Base-by-base conservation (phyloP, 371 early-diverging fungal genomes). In the Zychaea mexicana region DNA sequence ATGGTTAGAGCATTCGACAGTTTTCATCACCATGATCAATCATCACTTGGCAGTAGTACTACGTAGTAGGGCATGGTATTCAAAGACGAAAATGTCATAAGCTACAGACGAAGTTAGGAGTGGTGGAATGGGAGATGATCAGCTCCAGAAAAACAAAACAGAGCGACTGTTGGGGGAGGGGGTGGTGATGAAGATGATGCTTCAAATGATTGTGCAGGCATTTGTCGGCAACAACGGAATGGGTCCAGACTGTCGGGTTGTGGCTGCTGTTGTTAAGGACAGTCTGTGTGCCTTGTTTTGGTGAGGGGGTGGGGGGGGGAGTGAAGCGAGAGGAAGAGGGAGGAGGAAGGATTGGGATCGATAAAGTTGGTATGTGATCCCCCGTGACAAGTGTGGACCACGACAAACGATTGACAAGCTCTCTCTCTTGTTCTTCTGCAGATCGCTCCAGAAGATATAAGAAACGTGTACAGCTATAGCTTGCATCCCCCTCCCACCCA, bases 241-340 rank as follows among this genome's bases (percentile, higher is more conserved):
- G n/a, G 49, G 49, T 49, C 49, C 49, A 49, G 49, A 49, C 49
- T 49, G 49, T 24, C 49, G 49, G 49, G 49, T 49, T n/a, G n/a
- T n/a, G n/a, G n/a, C n/a, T 9, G 10, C 5, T 22, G 10, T 12
- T 17, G n/a, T 4, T 49, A 49, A n/a, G n/a, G n/a, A 36, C 26
- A 49, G 49, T 49, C 49, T 49, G 49, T 49, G 49, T 49, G 22
- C 49, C 49, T 49, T 24, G 7, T 49, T 49, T n/a, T n/a, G n/a
- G n/a, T n/a, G n/a, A n/a, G n/a, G n/a, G n/a, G n/a, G n/a, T 19
- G 49, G 49, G 49, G 49, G 13, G 49, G 26, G 2, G n/a, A 49
- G 24, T 9, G 13, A 36, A 36, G 38, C 38, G 15, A 36, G 38
- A 7, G 15, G 38, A 15, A 7, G 38, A 36, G 38, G 9, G 38